These are phyloP conservation scores for Aspergillus brasiliensis DNA, from an alignment of 2,329 filamentous ascomycete species.

Conservation along the genomic window DNA sequence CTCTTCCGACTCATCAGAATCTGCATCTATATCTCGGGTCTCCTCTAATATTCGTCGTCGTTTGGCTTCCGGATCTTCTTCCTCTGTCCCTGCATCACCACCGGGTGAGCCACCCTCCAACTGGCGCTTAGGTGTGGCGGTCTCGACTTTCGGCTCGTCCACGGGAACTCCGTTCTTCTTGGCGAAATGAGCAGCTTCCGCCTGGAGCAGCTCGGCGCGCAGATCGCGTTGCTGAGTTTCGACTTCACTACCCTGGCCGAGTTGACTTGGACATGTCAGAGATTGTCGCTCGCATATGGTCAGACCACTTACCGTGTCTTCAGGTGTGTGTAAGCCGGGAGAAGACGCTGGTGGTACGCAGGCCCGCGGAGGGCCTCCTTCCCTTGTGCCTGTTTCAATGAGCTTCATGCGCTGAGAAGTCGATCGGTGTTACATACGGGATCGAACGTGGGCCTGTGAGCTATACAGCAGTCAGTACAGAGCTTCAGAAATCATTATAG, in stretches of 20 bases:
- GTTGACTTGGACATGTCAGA: conserved; percentile 56
- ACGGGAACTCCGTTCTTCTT: conserved; percentile 71
- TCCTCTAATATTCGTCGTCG: conserved; percentile 84
- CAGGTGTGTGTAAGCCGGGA: conserved; percentile 89
- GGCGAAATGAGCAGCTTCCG: conserved; percentile 83
- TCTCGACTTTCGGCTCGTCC: conserved; percentile 45
- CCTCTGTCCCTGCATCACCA: conserved; percentile 44
- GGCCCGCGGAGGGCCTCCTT: conserved; percentile 93
- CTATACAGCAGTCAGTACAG: conserved; percentile 44
- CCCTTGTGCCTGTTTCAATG: conserved; percentile 69
- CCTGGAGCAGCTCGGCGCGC: conserved; percentile 83
- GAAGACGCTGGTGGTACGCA: conserved; percentile 92
- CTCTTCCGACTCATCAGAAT: conserved; percentile 65
- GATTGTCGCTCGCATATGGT: background rate
- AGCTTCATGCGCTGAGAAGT: conserved; percentile 27
- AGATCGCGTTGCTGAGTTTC: conserved; percentile 75
- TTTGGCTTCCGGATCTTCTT: conserved; percentile 77
- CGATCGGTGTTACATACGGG: conserved; percentile 60
- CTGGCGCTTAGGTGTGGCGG: conserved; percentile 63
- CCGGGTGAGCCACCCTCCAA: conserved; percentile 55
- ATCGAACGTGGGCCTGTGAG: conserved; percentile 90
- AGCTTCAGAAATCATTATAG: background rate
- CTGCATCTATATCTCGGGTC: conserved; percentile 82
- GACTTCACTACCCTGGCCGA: conserved; percentile 84
- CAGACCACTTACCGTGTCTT: conserved; percentile 69